Evolutionary conservation across 208 protist genomes (phyloP).

Genomic region (Trichomonas tenax): DNA sequence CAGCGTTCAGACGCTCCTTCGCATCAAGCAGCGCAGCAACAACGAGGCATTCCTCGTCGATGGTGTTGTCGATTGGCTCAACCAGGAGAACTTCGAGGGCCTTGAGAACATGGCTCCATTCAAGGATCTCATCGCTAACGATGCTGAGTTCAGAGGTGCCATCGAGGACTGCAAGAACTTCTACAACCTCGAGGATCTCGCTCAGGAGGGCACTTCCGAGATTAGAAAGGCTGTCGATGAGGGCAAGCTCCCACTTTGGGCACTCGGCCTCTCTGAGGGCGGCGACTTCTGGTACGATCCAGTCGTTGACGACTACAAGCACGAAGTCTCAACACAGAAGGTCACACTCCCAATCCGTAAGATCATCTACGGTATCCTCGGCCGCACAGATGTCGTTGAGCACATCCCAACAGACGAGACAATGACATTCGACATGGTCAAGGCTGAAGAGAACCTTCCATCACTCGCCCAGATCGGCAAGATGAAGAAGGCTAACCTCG

Average conservation of each 20-base stretch:
- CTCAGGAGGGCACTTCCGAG: neutral
- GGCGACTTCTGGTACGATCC: conserved; percentile 13
- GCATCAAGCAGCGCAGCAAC: neutral
- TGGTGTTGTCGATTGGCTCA: neutral
- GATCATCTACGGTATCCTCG: neutral
- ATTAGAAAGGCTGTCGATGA: neutral
- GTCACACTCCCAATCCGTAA: neutral
- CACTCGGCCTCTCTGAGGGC: neutral
- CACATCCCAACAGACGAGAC: neutral
- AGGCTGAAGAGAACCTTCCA: neutral
- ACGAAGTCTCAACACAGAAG: neutral
- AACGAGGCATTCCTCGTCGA: neutral
- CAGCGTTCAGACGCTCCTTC: neutral
- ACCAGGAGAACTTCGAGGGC: neutral
- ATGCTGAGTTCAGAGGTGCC: neutral
- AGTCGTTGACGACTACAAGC: neutral
- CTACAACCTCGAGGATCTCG: neutral
- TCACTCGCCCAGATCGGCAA: neutral
- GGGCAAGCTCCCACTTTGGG: neutral
- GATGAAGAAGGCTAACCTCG: neutral
- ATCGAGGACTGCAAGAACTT: neutral
- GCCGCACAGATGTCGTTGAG: neutral
- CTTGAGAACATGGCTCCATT: neutral
- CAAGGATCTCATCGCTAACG: neutral
- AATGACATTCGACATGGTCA: neutral